Base-by-base conservation (phyloP, 805 yeast genomes). In the Priceomyces carsonii region DNA sequence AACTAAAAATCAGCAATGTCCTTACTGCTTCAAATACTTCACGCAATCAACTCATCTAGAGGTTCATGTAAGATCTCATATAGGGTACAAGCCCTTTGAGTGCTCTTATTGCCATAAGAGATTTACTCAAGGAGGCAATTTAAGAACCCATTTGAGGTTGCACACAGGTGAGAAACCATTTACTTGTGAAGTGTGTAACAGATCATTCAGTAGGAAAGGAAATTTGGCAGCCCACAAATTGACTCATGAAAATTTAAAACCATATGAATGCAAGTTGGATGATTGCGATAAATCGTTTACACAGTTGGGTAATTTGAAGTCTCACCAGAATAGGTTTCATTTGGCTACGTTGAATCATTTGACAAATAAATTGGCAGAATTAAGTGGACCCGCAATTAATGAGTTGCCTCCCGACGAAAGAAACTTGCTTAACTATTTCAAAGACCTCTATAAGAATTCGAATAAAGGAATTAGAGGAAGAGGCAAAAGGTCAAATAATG, bases 161-260 rank as follows among this genome's bases (percentile, higher is more conserved):
- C 96, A 88, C 51, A 88, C 96, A 0, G 96, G 96, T 18, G 96
- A 90, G 51, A 85, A 85, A 54, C 98, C 97, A 3, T 90, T 82
- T 53, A 69, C 73, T 23, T 90, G 98, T 65, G 80, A 79, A 13
- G 61, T 75, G 7, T 90, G 98, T 60, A 77, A 77, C 15, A 76
- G 87, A 41, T 70, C 78, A 21, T 90, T 90, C 58, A 86, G 95
- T 35, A 75, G 96, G 50, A 86, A 90, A 59, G 98, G 98, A 12
- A 90, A 90, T 61, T 71, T 87, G 47, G 90, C 91, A 17, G 95
- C 95, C 3, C 98, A 90, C 61, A 69, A 73, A 57, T 65, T 86
- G 39, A 88, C 95, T 0, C 97, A 89, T 61, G 81, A 80, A 38
- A 80, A 85, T 48, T 66, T 77, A 38, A 81, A 85, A 51, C 96